Evolutionary conservation across 306 rosid genomes (phyloP), one percentile per base, ranked within the genome.

Genomic region (Arachis hypogaea): DNA sequence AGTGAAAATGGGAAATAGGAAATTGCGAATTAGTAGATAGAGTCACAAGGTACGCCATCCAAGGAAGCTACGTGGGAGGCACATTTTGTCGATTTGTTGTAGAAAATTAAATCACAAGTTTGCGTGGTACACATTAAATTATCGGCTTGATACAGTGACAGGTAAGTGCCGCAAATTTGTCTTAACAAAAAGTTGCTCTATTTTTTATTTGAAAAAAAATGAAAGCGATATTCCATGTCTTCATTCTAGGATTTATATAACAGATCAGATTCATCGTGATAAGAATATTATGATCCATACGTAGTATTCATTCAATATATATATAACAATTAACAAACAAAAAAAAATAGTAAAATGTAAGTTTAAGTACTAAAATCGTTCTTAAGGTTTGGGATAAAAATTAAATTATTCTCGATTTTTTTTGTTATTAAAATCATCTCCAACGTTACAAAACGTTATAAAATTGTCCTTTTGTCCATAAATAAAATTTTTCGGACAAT

Each of bases 121-220:
- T 80, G 78, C 63, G 81, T 62, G 72, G 78, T 78, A 7, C 51
- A 42, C 73, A 59, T 63, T 47, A 45, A 58, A 43, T 68, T 55
- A 72, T 66, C 66, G 66, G 58, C 62, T 30, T 41, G n/a, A 75
- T 68, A 81, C 58, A 63, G 59, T 73, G 84, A 80, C 71, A 77
- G 16, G 51, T 22, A 54, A 70, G 57, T 66, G 80, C 85, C 85
- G 66, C 64, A 71, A 79, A 68, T 81, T 78, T 83, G 82, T 72
- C 77, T 78, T 4, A 72, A n/a, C 72, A 77, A 55, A 62, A 59
- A 78, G 78, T 71, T 78, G 71, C 67, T n/a, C 11, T 59, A 22
- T 51, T 68, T 67, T 45, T 64, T 12, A 59, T 65, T 66, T 67
- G 38, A 69, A 42, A 57, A 57, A 42, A 12, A 84, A 22, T 22